These are phyloP conservation scores for Phlyctochytrium planicorne DNA, from an alignment of 192 early-diverging fungal species.

Conservation along the genomic window DNA sequence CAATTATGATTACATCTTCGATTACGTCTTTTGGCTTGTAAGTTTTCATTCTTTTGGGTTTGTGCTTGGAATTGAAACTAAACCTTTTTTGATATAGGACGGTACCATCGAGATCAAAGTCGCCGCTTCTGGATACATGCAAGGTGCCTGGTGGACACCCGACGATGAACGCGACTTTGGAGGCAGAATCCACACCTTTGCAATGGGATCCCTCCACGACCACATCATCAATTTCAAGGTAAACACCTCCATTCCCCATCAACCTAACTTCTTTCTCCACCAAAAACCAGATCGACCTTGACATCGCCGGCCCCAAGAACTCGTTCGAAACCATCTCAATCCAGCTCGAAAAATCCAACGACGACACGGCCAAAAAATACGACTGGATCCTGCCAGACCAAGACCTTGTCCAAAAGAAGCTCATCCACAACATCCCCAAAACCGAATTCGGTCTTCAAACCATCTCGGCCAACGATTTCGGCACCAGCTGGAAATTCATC, in stretches of 20 bases:
- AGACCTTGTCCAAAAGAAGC: neutral
- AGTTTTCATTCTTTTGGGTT: neutral
- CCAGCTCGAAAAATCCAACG: neutral
- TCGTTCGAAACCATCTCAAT: neutral
- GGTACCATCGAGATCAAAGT: constrained; percentile 21
- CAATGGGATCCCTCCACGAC: constrained; percentile 18
- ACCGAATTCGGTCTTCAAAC: neutral
- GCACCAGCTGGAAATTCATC: constrained; percentile 2
- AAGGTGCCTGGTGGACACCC: constrained; percentile 13
- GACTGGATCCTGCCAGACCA: neutral
- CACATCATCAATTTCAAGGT: constrained; percentile 17
- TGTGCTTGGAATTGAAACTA: neutral
- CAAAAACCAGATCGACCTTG: constrained; percentile 1
- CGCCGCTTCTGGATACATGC: constrained; percentile 19
- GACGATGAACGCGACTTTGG: constrained; percentile 8
- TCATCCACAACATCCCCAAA: neutral
- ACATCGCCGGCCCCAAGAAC: neutral
- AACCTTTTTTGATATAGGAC: neutral
- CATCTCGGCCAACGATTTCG: neutral
- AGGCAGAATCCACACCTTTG: constrained; percentile 8
- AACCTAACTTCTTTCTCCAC: neutral
- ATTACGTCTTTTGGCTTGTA: constrained; percentile 19
- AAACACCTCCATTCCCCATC: neutral
- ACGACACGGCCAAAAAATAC: no score
- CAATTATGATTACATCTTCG: constrained; percentile 23